Evolutionary conservation across 352 stramenopile genomes (phyloP).

Genomic region (Pythium phragmitis): DNA sequence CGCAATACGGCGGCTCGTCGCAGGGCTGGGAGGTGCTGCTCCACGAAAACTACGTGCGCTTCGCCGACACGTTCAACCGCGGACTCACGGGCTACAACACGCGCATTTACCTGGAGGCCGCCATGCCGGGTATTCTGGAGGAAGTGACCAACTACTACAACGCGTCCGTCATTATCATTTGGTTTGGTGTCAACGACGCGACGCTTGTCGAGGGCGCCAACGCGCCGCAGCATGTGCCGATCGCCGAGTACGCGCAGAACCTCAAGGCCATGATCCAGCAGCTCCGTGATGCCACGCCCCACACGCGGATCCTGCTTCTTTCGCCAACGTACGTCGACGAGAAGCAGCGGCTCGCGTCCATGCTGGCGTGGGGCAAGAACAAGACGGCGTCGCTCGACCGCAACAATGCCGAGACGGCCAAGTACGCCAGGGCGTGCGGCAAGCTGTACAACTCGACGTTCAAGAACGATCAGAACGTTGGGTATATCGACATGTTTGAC

Average conservation of each 20-base stretch:
- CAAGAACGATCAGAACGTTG: slow-evolving; percentile 2
- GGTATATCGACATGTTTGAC: slow-evolving; percentile 11
- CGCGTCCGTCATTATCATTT: slow-evolving; percentile 23
- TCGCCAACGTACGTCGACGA: slow-evolving; percentile 11
- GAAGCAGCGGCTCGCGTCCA: slow-evolving; percentile 11
- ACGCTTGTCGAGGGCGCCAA: slow-evolving; percentile 37
- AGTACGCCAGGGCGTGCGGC: slow-evolving; percentile 7
- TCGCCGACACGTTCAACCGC: slow-evolving; percentile 9
- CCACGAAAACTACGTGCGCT: slow-evolving; percentile 4
- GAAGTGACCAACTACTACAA: slow-evolving; percentile 11
- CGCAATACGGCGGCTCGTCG: slow-evolving; percentile 2
- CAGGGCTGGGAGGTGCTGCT: slow-evolving; percentile 12
- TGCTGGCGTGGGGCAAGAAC: slow-evolving; percentile 2
- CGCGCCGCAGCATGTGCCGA: slow-evolving; percentile 41
- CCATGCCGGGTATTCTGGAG: slow-evolving; percentile 4
- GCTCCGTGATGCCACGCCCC: neutral
- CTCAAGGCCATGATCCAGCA: slow-evolving; percentile 13
- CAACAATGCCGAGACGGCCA: slow-evolving; percentile 4
- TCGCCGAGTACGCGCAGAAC: slow-evolving; percentile 47
- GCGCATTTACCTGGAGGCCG: slow-evolving; percentile 11
- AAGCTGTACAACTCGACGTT: slow-evolving; percentile 7
- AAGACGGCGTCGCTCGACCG: slow-evolving; percentile 8
- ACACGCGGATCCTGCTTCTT: slow-evolving; percentile 4
- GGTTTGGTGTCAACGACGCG: slow-evolving; percentile 62
- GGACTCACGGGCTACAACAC: slow-evolving; percentile 19